Conservation (phyloP, 768 basidiomycete genomes). For the Lentinula lateritia region DNA sequence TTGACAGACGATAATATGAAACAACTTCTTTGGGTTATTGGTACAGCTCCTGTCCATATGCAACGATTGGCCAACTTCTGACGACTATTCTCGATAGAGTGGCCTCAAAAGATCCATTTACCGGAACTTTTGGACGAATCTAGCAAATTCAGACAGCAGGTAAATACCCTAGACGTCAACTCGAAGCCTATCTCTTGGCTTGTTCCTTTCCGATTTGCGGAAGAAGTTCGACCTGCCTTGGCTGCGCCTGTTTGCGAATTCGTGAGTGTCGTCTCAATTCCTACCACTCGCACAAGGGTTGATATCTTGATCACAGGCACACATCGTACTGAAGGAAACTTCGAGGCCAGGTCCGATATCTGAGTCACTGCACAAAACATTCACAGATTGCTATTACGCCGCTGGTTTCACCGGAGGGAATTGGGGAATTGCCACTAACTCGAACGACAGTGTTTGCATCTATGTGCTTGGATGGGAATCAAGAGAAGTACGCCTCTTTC, state of each 20-base stretch:
- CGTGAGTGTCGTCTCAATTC: conserved; percentile 3
- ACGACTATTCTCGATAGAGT: conserved; percentile 10
- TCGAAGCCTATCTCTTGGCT: conserved; percentile 7
- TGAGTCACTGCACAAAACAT: conserved; percentile 16
- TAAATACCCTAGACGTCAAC: conserved; percentile 14
- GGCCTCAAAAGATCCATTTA: conserved; percentile 9
- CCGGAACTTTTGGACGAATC: conserved; percentile 1
- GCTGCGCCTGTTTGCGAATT: conserved; percentile 17
- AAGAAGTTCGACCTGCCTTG: conserved; percentile 13
- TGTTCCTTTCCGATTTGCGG: conserved; percentile 13
- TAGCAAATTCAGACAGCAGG: conserved; percentile 11
- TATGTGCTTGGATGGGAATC: conserved; percentile 19
- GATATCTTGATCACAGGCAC: not conserved
- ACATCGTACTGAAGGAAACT: conserved; percentile 11
- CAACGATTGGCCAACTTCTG: not conserved
- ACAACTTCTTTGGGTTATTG: conserved; percentile 16
- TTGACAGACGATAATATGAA: conserved; percentile 7
- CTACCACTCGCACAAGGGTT: not conserved
- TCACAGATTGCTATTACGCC: conserved; percentile 17
- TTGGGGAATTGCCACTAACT: conserved; percentile 15
- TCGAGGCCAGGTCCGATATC: conserved; percentile 4
- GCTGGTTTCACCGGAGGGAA: conserved; percentile 16
- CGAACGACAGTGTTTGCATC: conserved; percentile 13
- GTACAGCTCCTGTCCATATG: conserved; percentile 4
- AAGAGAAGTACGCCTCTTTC: conserved; percentile 10